Evolutionary conservation across 2,329 filamentous ascomycete species (phyloP).

Genomic region (Hypoxylon sp.): DNA sequence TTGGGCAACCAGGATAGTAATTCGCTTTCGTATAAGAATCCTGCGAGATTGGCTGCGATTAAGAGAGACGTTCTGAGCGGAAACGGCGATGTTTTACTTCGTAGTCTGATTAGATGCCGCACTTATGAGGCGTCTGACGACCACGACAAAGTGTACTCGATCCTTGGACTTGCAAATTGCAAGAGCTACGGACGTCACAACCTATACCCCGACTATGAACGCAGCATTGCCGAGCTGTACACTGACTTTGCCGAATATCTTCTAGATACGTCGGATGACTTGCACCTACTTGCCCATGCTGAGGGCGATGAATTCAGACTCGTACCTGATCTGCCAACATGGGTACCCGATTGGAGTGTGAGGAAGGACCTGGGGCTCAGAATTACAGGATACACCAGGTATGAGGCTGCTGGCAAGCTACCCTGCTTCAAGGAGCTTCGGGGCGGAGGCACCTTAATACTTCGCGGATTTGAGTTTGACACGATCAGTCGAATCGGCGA

Average conservation of each 20-base stretch:
- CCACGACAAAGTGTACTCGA: conserved; percentile 44
- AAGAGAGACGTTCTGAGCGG: conserved; percentile 17
- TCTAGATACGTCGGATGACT: conserved; percentile 27
- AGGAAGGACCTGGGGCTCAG: conserved; percentile 40
- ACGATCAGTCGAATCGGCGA: conserved; percentile 40
- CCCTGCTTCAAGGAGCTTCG: conserved; percentile 31
- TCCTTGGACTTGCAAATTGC: conserved; percentile 35
- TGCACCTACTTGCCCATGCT: conserved; percentile 45
- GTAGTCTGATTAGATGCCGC: conserved; percentile 44
- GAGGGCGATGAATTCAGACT: conserved; percentile 41
- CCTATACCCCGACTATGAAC: conserved; percentile 36
- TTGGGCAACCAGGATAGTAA: conserved; percentile 13
- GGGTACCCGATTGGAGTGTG: conserved; percentile 46
- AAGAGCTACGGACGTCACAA: not conserved
- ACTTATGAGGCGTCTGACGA: conserved; percentile 38
- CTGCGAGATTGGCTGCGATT: conserved; percentile 38
- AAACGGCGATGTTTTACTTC: conserved; percentile 29
- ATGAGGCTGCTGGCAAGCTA: conserved; percentile 38
- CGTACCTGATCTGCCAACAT: conserved; percentile 32
- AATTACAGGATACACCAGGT: conserved; percentile 44
- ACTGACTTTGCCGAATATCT: conserved; percentile 40
- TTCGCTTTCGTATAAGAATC: conserved; percentile 44
- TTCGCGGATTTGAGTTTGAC: conserved; percentile 40
- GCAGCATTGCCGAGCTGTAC: conserved; percentile 33
- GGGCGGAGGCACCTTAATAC: conserved; percentile 1